phyloP scores from a whole-genome alignment of 1,139 yeast genomes.

The Sugiyamaella pinicola region DNA sequence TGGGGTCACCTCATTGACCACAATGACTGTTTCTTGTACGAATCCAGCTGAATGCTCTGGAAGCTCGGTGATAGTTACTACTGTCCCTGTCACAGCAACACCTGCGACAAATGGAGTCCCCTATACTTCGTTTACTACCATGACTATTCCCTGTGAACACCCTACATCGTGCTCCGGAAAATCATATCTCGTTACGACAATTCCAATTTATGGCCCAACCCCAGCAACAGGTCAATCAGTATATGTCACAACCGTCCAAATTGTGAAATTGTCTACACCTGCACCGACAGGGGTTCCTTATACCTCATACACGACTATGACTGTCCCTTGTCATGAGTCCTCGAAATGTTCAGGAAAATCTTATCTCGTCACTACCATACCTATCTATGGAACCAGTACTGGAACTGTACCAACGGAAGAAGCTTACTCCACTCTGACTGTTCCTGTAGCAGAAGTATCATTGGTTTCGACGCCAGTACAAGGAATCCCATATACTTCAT shows the following conservation, averaged over 20 bases:
- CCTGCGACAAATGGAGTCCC: neutral
- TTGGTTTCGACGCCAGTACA: neutral
- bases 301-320: constrained; percentile 15
- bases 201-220: constrained; percentile 1
- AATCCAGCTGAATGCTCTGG: constrained; percentile 14
- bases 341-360: constrained; percentile 21
- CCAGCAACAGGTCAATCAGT: neutral
- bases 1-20: neutral
- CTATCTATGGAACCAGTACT: constrained; percentile 12
- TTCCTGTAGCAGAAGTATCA: neutral
- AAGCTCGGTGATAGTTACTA: constrained; percentile 10
- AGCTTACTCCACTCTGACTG: constrained; percentile 2
- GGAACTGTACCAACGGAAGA: neutral
- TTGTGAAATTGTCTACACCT: neutral
- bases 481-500: constrained; percentile 14
- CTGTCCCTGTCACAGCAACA: constrained; percentile 11
- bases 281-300: constrained; percentile 4
- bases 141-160: constrained; percentile 13
- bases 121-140: constrained; percentile 12
- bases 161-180: neutral
- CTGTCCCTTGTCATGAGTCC: constrained; percentile 21
- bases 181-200: constrained; percentile 7
- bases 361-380: constrained; percentile 18
- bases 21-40: constrained; percentile 16
- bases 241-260: constrained; percentile 9